Conservation (phyloP, 2,329 filamentous ascomycete genomes). For the Xylaria sp. region DNA sequence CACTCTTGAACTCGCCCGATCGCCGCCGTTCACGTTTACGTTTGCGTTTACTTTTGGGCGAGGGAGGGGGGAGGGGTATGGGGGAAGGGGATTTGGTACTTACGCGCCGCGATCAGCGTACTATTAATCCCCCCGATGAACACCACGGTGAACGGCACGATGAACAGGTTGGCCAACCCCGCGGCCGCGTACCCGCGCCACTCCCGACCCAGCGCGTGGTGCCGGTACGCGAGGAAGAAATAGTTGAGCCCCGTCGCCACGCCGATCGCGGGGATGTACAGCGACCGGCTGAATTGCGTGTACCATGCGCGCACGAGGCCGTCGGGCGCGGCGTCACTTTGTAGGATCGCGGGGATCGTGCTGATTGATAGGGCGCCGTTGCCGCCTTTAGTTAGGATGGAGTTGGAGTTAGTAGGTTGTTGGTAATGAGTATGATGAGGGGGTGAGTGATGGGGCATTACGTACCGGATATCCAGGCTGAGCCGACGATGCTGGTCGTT, state of each 20-base stretch:
- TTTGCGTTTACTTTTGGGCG: too few relatives aligned
- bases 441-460: neutral
- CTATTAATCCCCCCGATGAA: constrained; percentile 33
- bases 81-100: neutral
- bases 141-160: constrained; percentile 32
- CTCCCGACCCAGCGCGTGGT: constrained; percentile 25
- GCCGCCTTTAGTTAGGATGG: constrained; percentile 26
- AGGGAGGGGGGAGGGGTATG: too few relatives aligned
- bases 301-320: constrained; percentile 35
- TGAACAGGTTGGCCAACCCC: constrained; percentile 32
- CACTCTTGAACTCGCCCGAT: too few relatives aligned
- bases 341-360: constrained; percentile 33
- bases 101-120: constrained; percentile 24
- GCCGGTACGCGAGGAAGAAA: constrained; percentile 31
- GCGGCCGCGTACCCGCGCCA: constrained; percentile 36
- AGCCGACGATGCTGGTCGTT: constrained; percentile 34
- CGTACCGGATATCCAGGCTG: constrained; percentile 38
- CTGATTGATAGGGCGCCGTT: constrained; percentile 33
- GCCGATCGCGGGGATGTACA: constrained; percentile 31
- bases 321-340: constrained; percentile 27
- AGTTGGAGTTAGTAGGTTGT: neutral
- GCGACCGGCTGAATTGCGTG: constrained; percentile 32
- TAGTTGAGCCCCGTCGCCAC: constrained; percentile 33
- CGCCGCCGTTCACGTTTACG: too few relatives aligned
- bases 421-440: neutral